phyloP scores from a whole-genome alignment of 106 monocot genomes.

The Apostasia shenzhenica region DNA sequence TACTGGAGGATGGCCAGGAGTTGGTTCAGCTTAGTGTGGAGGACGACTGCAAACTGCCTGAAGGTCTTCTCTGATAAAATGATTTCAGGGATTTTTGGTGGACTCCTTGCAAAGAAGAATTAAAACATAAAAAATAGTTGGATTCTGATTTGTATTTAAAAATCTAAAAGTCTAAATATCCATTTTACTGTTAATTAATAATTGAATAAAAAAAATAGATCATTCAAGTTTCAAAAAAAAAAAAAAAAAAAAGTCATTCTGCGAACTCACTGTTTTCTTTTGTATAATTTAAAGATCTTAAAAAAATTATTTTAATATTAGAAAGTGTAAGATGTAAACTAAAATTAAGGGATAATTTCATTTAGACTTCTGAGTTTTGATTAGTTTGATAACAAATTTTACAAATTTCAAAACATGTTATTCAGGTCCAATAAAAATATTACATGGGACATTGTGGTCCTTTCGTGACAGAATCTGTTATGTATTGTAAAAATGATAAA shows the following conservation, averaged over 20 bases:
- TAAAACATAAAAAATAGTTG: background rate
- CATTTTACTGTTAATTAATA: no score
- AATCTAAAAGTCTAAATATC: background rate
- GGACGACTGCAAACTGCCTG: conserved; percentile 17
- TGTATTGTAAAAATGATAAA: no score
- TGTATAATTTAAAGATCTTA: background rate
- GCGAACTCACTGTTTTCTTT: background rate
- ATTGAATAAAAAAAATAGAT: background rate
- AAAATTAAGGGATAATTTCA: no score
- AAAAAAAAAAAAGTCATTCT: background rate
- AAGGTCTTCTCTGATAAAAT: conserved; percentile 38
- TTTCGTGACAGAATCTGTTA: no score
- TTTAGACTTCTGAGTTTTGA: no score
- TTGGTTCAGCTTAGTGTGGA: conserved; percentile 24
- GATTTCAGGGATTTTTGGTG: conserved; percentile 54
- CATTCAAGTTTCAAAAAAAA: background rate
- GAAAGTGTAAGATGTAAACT: no score
- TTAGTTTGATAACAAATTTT: no score
- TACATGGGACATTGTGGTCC: no score
- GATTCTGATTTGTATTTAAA: background rate
- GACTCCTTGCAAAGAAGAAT: conserved; percentile 15
- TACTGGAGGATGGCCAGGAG: conserved; percentile 28
- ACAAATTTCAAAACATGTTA: no score
- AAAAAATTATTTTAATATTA: background rate
- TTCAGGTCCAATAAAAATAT: no score